These are phyloP conservation scores for Avena atlantica DNA, from an alignment of 176 grass and related monocot species.

Conservation along the genomic window DNA sequence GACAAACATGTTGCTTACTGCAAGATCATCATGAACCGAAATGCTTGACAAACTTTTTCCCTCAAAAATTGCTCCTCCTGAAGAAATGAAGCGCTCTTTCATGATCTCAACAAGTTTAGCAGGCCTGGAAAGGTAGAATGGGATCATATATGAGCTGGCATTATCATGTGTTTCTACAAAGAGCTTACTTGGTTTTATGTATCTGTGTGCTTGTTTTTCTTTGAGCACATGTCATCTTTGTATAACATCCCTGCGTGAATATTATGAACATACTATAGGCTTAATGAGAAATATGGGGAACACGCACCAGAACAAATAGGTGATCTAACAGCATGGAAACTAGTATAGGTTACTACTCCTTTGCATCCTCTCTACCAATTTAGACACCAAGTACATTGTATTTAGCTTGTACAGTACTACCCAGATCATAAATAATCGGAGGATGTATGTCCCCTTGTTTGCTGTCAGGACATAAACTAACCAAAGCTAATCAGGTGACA, in stretches of 20 bases:
- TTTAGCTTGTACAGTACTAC: conserved; percentile 1
- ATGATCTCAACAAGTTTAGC: conserved; percentile 82
- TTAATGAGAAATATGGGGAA: conserved; percentile 6
- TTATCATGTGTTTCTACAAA: conserved; percentile 8
- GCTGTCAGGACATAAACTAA: conserved; percentile 16
- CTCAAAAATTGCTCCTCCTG: conserved; percentile 80
- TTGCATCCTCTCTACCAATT: background rate
- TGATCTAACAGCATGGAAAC: background rate
- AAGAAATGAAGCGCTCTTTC: conserved; percentile 82
- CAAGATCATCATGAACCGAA: conserved; percentile 67
- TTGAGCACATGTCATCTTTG: conserved; percentile 4
- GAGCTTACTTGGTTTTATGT: conserved; percentile 14
- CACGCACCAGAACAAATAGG: background rate
- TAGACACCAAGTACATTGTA: background rate
- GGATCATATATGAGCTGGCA: conserved; percentile 14
- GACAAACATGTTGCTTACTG: conserved; percentile 56
- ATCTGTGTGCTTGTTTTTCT: background rate
- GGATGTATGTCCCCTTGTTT: background rate
- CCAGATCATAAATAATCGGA: background rate
- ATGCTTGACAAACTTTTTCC: conserved; percentile 65
- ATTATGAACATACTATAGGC: background rate
- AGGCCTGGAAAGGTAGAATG: conserved; percentile 61
- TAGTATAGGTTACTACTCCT: background rate
- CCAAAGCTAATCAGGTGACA: conserved; percentile 16
- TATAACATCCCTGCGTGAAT: background rate